phyloP scores from a whole-genome alignment of 2,329 filamentous ascomycete genomes.

The Aspergillus sojae region DNA sequence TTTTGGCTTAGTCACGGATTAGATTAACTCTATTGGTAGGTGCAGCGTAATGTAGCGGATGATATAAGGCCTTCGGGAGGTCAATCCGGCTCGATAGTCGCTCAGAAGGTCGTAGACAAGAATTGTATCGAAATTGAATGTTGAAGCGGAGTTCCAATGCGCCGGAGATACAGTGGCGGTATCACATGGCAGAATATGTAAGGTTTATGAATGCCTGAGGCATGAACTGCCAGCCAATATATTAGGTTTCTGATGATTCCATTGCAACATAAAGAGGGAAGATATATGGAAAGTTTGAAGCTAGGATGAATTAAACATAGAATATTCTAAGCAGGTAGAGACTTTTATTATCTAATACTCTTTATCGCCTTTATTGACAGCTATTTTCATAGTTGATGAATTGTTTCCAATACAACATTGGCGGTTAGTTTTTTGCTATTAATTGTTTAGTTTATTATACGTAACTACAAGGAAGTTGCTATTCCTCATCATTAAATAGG shows the following conservation, averaged over 20 bases:
- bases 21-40: not conserved
- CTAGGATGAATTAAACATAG: not conserved
- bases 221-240: not conserved
- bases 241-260: not conserved
- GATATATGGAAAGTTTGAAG: not conserved
- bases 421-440: not conserved
- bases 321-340: not conserved
- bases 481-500: not conserved
- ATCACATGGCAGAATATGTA: slow-evolving; percentile 3
- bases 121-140: slow-evolving; percentile 9
- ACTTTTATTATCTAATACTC: not conserved
- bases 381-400: not conserved
- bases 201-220: not conserved
- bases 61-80: not conserved
- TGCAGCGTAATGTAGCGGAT: not conserved
- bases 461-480: not conserved
- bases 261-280: not conserved
- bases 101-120: slow-evolving; percentile 2
- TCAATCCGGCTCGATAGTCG: not conserved
- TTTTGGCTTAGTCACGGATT: slow-evolving; percentile 14
- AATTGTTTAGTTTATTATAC: not conserved
- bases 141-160: slow-evolving; percentile 15
- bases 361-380: not conserved
- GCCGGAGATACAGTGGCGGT: slow-evolving; percentile 15
- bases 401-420: not conserved